These are phyloP conservation scores for Lactifluus subvellereus DNA, from an alignment of 768 basidiomycete species.

Conservation along the genomic window DNA sequence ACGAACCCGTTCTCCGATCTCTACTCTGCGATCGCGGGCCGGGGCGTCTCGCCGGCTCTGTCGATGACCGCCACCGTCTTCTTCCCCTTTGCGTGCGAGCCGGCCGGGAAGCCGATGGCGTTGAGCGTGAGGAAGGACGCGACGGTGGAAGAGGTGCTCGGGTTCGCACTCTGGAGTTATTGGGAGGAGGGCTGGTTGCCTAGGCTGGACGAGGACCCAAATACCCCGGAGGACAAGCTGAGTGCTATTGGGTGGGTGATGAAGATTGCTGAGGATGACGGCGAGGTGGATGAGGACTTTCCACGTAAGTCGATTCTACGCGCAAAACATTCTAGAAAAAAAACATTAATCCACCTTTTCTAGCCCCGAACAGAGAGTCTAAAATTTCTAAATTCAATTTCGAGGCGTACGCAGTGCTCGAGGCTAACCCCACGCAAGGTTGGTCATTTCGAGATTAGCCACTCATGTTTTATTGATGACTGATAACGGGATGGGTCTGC, in stretches of 20 bases:
- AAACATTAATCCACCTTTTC: neutral
- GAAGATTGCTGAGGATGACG: constrained; percentile 92
- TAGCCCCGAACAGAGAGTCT: constrained; percentile 85
- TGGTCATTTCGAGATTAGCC: constrained; percentile 24
- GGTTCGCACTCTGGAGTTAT: constrained; percentile 86
- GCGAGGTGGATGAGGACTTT: constrained; percentile 98
- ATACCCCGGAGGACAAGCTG: constrained; percentile 55
- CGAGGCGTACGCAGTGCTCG: constrained; percentile 83
- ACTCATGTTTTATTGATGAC: neutral
- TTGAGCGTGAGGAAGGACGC: constrained; percentile 82
- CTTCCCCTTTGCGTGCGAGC: constrained; percentile 74
- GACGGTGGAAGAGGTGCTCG: constrained; percentile 92
- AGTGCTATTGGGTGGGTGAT: constrained; percentile 88
- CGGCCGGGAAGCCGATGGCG: constrained; percentile 55
- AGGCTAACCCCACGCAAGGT: constrained; percentile 70
- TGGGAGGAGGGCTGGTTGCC: constrained; percentile 87
- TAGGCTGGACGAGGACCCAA: constrained; percentile 60
- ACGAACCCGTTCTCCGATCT: constrained; percentile 85
- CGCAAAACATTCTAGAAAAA: too few species aligned
- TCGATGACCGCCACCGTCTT: constrained; percentile 67
- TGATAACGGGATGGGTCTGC: neutral
- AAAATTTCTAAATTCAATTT: constrained; percentile 86
- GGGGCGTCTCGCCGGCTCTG: constrained; percentile 51
- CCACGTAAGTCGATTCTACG: constrained; percentile 60
- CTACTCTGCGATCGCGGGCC: constrained; percentile 81